Percentiles rank a stretch among this genome's conserved stretches.
phyloP scores from a whole-genome alignment of 208 protist species.

The Leishmania martiniquensis region DNA sequence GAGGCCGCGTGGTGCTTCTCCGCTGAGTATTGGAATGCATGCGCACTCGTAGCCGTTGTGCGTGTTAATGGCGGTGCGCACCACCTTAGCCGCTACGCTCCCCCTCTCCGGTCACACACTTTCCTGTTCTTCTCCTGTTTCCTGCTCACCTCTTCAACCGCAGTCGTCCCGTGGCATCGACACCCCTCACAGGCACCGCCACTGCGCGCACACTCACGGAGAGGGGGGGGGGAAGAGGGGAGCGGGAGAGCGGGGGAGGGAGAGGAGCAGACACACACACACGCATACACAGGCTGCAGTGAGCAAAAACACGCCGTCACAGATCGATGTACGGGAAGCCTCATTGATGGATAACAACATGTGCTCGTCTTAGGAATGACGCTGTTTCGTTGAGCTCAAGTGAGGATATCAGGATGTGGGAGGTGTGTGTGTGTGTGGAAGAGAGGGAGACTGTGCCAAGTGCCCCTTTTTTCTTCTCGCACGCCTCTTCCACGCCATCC shows the following conservation, averaged over 20 bases:
- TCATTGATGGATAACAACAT: no score
- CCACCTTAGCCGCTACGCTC: no score
- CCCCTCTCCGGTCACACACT: background rate
- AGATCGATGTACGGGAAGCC: background rate
- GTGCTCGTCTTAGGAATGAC: background rate
- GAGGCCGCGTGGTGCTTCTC: background rate
- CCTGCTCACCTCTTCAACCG: background rate
- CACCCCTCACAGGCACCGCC: background rate
- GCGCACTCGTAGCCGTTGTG: background rate
- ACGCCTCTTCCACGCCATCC: background rate
- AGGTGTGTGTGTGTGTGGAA: background rate
- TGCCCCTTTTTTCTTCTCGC: background rate
- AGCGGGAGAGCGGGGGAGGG: background rate
- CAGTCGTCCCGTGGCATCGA: background rate
- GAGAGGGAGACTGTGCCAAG: background rate
- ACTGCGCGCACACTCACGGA: background rate
- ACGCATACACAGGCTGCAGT: background rate
- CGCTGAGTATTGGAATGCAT: no score
- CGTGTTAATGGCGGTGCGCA: background rate
- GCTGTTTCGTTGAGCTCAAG: background rate
- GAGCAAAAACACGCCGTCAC: no score
- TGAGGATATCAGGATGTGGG: background rate
- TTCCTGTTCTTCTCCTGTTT: background rate
- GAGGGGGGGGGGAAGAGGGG: background rate
- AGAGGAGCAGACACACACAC: background rate